phyloP scores from a whole-genome alignment of 1,284 basidiomycete genomes.

The Ceratobasidium theobromae region DNA sequence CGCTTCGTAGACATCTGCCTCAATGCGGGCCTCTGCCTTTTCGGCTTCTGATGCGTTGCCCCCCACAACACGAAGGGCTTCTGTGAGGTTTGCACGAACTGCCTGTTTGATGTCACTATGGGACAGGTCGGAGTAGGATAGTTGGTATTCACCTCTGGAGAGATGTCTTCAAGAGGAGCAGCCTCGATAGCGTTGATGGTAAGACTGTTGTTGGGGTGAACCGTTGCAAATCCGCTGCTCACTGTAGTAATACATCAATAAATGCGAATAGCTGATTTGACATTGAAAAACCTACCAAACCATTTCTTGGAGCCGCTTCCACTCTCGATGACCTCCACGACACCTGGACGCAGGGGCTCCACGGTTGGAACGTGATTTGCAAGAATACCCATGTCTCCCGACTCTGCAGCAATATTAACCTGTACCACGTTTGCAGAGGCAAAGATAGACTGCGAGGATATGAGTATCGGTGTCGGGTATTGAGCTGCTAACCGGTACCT shows the following conservation, averaged over 20 bases:
- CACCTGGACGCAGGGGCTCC: conserved; percentile 88
- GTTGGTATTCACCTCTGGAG: conserved; percentile 64
- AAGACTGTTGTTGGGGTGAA: conserved; percentile 95
- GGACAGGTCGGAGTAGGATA: background rate
- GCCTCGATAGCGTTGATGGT: conserved; percentile 98
- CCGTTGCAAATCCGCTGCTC: conserved; percentile 95
- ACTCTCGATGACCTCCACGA: conserved; percentile 89
- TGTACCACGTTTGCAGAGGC: conserved; percentile 85
- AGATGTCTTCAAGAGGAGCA: conserved; percentile 90
- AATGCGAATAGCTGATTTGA: background rate
- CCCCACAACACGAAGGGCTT: conserved; percentile 80
- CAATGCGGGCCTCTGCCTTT: conserved; percentile 92
- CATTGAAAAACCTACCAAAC: conserved; percentile 74
- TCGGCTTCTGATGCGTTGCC: conserved; percentile 89
- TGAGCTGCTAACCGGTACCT: conserved; percentile 53
- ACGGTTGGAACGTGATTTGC: conserved; percentile 95
- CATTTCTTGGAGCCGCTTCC: conserved; percentile 83
- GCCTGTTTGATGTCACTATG: conserved; percentile 56
- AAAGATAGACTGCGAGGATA: conserved; percentile 71
- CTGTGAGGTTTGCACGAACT: conserved; percentile 84
- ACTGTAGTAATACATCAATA: conserved; percentile 52
- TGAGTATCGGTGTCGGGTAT: conserved; percentile 7
- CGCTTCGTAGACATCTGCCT: conserved; percentile 95
- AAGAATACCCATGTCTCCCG: conserved; percentile 98
- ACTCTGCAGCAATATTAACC: conserved; percentile 89